These are phyloP conservation scores for Chaetomidium leptoderma DNA, from an alignment of 495 filamentous ascomycete species.

Conservation along the genomic window DNA sequence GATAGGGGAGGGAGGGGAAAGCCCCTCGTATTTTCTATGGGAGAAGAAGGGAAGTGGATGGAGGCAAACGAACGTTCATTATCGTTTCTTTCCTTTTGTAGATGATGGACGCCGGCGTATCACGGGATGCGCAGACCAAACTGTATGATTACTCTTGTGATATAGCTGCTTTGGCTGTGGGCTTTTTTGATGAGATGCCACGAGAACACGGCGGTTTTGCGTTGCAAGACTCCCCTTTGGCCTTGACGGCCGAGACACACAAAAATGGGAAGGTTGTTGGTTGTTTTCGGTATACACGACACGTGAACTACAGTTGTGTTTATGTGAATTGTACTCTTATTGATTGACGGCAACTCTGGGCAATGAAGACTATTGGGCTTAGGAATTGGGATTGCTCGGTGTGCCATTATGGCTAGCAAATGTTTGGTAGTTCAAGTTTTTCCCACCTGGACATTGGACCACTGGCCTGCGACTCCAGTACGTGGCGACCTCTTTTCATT, in stretches of 20 bases:
- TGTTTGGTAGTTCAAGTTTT: no score
- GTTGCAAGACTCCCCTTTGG: background rate
- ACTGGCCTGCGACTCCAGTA: no score
- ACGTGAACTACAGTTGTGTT: background rate
- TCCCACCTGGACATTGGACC: no score
- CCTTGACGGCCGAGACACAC: background rate
- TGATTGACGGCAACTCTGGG: no score
- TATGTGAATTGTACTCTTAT: no score
- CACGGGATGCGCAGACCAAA: constrained; percentile 6
- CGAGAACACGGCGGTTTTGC: background rate
- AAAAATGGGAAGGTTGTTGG: background rate
- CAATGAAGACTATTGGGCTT: no score
- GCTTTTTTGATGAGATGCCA: background rate
- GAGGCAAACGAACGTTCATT: background rate
- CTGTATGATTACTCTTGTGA: constrained; percentile 13
- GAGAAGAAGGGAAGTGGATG: background rate
- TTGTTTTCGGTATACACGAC: background rate
- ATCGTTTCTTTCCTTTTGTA: constrained; percentile 1
- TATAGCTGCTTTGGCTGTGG: background rate
- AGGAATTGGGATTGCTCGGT: no score
- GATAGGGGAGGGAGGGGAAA: background rate
- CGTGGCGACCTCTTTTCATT: no score
- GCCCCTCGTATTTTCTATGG: background rate
- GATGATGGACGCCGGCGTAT: constrained; percentile 9
- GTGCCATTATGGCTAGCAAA: no score